Evolutionary conservation across 805 yeast genomes (phyloP), one percentile per base, ranked within the genome.

Genomic region (Blastobotrys americana): DNA sequence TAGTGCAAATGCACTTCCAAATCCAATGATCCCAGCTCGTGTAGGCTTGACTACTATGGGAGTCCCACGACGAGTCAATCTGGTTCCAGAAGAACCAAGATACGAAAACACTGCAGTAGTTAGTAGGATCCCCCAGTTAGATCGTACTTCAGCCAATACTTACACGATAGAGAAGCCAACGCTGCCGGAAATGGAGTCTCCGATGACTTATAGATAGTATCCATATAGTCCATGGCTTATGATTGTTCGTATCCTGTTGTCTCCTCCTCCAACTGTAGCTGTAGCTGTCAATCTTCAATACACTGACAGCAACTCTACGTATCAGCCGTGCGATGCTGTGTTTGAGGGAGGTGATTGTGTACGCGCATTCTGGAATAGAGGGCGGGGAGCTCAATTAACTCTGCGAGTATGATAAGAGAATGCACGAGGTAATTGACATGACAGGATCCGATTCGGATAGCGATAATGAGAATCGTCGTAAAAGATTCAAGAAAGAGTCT

Each of bases 111-210:
- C 56, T n/a, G n/a, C n/a, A n/a, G n/a, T 54, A n/a, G 4, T n/a
- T 19, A n/a, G 37, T 18, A 38, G 39, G 46, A 39, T 19, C 19
- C 23, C 37, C 10, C 15, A 6, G n/a, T 10, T 19, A 19, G 5
- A 15, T 13, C 21, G 39, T 16, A 10, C 20, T 13, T 5, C 19
- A 16, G 16, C 4, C 5, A 3, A 13, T 19, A 45, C 57, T 25
- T 42, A 54, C 57, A 47, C 5, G 51, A 42, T 4, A 37, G 46
- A 4, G 57, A 44, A 2, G 56, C 55, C 34, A 45, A 10, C 2
- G 50, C 54, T 4, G 57, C 57, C 4, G 57, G 57, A 15, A 53
- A 44, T 17, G 57, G 57, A 3, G 56, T 53, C 28, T 53, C 43
- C 8, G 50, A 46, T 9, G 55, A 45, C 4, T 34, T 42, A 19